Base-by-base conservation (phyloP, 1,284 basidiomycete genomes). In the Vanrija sp. region DNA sequence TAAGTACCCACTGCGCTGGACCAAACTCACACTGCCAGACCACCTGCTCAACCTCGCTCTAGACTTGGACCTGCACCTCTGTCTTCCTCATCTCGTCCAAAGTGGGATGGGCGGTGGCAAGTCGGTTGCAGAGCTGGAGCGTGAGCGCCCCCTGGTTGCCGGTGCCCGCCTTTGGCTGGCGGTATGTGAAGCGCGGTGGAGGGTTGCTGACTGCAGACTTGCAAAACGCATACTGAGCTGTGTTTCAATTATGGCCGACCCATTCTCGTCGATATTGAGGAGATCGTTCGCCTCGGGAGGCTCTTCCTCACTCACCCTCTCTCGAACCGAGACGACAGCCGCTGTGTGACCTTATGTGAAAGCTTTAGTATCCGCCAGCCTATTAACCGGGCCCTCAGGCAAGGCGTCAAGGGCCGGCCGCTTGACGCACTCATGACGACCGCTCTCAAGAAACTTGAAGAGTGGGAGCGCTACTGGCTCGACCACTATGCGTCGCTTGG, bases 41-140 rank as follows among this genome's bases (percentile, higher is more conserved):
- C 91, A 93, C 76, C 90, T 90, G 14, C 86, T 93, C 14, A 83
- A 91, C 46, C 91, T 93, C 76, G 91, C 91, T 12, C 86, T 93
- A 81, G 91, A 94, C 68, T 79, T 92, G 52, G 90, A 88, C 26
- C 83, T 93, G 80, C 88, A 93, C 73, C 87, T 88, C 69, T 89
- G 89, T 43, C 90, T 91, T 84, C 88, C 88, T 3, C 83, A 82
- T 65, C 78, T 94, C 28, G 77, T 85, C 23, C 83, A 84, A 63
- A 82, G 86, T 29, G 90, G 91, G 70, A 82, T 84, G 79, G 81
- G 81, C 54, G 78, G 80, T 6, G 80, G 80, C 44, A 88, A 88
- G 71, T 76, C 74, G 0, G 73, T 55, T 0, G 56, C 65, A 75
- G 42, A 83, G 19, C 38, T 48, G 12, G 46, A 48, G 15, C 21